Conservation (phyloP, 768 basidiomycete genomes). For the Mycena galericulata region DNA sequence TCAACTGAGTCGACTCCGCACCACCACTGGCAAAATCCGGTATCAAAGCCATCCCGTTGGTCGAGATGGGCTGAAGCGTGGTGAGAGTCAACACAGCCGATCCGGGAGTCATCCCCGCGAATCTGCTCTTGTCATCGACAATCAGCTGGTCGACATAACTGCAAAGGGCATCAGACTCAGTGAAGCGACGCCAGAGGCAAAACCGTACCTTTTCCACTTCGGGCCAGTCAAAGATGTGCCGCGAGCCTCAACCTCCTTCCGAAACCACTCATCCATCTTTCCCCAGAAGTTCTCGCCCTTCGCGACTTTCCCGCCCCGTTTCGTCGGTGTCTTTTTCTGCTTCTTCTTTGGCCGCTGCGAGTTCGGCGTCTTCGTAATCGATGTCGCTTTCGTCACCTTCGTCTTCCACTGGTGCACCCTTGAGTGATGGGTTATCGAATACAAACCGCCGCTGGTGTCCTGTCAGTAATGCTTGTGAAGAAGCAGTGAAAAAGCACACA, state of each 20-base stretch:
- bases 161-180: background rate
- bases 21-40: too few relatives aligned
- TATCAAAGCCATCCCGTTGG: too few relatives aligned
- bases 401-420: background rate
- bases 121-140: background rate
- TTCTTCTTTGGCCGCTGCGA: background rate
- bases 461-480: background rate
- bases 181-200: background rate
- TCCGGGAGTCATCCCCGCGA: too few relatives aligned
- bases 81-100: too few relatives aligned
- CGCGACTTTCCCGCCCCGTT: background rate
- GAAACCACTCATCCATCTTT: background rate
- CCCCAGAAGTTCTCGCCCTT: conserved; percentile 8
- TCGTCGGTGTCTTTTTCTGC: background rate
- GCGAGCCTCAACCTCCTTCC: background rate
- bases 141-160: background rate
- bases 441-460: conserved; percentile 2
- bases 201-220: background rate
- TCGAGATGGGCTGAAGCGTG: too few relatives aligned
- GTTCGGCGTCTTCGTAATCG: background rate
- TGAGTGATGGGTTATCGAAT: background rate
- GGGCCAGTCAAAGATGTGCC: background rate
- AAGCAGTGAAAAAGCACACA: background rate
- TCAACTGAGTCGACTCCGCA: too few relatives aligned
- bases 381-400: background rate